Percentiles rank a stretch among this genome's conserved stretches.
phyloP scores from a whole-genome alignment of 2,329 filamentous ascomycete genomes.

The Diplocarpon rosae region DNA sequence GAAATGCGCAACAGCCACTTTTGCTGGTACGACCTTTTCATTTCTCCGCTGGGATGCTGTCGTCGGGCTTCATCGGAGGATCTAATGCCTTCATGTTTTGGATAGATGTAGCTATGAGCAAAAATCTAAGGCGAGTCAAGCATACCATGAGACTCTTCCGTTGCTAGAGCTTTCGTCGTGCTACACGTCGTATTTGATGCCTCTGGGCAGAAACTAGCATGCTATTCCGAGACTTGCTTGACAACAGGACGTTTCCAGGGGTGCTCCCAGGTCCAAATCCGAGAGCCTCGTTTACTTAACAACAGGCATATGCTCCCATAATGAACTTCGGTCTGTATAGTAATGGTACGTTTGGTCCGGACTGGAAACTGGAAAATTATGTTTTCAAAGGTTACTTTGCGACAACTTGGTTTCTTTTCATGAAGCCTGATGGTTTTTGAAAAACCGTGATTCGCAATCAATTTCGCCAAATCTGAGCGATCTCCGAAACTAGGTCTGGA shows the following conservation, averaged over 20 bases:
- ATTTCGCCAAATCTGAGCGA: too few species aligned
- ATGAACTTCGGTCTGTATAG: conserved; percentile 43
- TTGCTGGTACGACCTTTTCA: conserved; percentile 2
- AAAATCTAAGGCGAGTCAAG: background rate
- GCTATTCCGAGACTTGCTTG: conserved; percentile 70
- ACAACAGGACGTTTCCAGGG: conserved; percentile 56
- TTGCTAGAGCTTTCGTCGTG: conserved; percentile 66
- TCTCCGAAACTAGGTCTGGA: too few species aligned
- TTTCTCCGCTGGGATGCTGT: conserved; percentile 15
- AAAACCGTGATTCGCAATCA: too few species aligned
- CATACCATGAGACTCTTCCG: conserved; percentile 59
- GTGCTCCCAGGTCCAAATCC: conserved; percentile 60
- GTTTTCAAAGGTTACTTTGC: too few species aligned
- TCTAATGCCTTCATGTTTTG: conserved; percentile 69
- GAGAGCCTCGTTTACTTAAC: conserved; percentile 70
- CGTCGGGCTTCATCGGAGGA: conserved; percentile 45
- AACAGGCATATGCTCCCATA: conserved; percentile 55
- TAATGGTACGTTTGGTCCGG: conserved; percentile 54
- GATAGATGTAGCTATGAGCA: conserved; percentile 67
- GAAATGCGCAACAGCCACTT: conserved; percentile 8
- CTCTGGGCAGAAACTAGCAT: conserved; percentile 67
- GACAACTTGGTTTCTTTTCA: too few species aligned
- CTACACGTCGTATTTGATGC: conserved; percentile 66
- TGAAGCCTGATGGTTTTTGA: too few species aligned
- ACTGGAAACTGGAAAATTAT: too few species aligned